Conservation (phyloP, 2,329 filamentous ascomycete genomes). For the Ophiobolus disseminans region DNA sequence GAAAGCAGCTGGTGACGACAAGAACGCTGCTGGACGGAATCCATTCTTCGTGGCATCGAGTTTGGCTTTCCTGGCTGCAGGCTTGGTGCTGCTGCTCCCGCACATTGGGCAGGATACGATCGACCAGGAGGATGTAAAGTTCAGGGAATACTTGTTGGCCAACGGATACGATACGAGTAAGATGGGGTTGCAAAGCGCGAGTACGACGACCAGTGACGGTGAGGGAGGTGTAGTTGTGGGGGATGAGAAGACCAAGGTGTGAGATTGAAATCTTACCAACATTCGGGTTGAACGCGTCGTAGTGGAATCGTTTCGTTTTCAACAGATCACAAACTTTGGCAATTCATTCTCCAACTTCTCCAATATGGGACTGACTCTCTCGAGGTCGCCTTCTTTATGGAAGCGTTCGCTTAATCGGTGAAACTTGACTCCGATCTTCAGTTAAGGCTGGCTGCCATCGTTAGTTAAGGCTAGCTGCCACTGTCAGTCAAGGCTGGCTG, state of each 20-base stretch:
- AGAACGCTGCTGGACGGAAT: slow-evolving; percentile 71
- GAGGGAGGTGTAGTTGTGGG: not conserved
- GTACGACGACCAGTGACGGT: slow-evolving; percentile 15
- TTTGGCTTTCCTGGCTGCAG: slow-evolving; percentile 73
- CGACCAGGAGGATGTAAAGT: slow-evolving; percentile 74
- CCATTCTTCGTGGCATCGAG: slow-evolving; percentile 86
- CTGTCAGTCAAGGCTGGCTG: too few species aligned
- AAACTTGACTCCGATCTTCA: too few species aligned
- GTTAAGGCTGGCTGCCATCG: too few species aligned
- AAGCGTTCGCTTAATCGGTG: too few species aligned
- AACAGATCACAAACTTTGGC: too few species aligned
- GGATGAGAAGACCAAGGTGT: not conserved
- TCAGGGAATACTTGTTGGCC: slow-evolving; percentile 73
- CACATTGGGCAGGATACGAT: slow-evolving; percentile 86
- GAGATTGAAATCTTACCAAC: too few species aligned
- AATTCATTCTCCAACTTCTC: too few species aligned
- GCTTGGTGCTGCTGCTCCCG: slow-evolving; percentile 74
- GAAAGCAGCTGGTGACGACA: slow-evolving; percentile 43
- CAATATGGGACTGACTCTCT: too few species aligned
- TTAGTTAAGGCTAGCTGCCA: too few species aligned
- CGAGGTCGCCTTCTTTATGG: too few species aligned
- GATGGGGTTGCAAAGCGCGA: slow-evolving; percentile 53
- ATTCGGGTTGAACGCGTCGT: too few species aligned
- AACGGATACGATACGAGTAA: slow-evolving; percentile 77
- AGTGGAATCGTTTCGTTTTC: too few species aligned